Evolutionary conservation across 768 basidiomycete species (phyloP), one percentile per base, ranked within the genome.

Genomic region (Megacollybia marginata): DNA sequence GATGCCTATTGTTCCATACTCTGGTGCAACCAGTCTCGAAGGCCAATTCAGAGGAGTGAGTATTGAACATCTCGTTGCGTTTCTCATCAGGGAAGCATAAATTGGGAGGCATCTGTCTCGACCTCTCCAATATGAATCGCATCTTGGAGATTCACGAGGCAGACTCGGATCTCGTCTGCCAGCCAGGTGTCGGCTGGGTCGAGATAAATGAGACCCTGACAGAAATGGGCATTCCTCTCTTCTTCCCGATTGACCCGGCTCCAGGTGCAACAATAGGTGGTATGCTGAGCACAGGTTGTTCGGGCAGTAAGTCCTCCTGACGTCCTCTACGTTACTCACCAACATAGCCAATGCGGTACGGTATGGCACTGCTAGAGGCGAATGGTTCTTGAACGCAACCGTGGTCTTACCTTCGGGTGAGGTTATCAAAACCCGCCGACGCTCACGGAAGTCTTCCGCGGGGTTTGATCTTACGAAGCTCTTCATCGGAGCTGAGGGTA

Each of bases 301-400:
- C 84, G 5, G 90, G 91, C 51, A 92, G 91, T 77, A 68, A 62
- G 69, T 67, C 44, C 11, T 33, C 16, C 16, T 33, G 59, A 57
- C 13, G 49, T 44, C 11, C 42, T 18, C 46, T 19, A 34, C 33
- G n/a, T 28, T 48, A 12, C n/a, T 31, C 48, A 2, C 49, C 33
- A 20, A 20, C n/a, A 16, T 48, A 79, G 87, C 87, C 0, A 89
- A 88, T 55, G 86, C 88, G 1, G 88, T 89, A 1, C 70, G 89
- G 19, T 94, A 92, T 59, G 92, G 90, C 9, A 94, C 91, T 7
- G 91, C 90, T 0, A 90, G 85, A 60, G 88, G 73, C 0, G 91
- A 93, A 67, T 93, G 91, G 92, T 90, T 94, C 59, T 69, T 94
- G 38, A 93, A 92, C 56, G 78, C 78, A 85, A 95, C 91, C 0